A percentile compares a stretch with the other conserved stretches of the same genome.
phyloP scores from a whole-genome alignment of 192 early-diverging fungal species.

The Chytriomyces sp. region DNA sequence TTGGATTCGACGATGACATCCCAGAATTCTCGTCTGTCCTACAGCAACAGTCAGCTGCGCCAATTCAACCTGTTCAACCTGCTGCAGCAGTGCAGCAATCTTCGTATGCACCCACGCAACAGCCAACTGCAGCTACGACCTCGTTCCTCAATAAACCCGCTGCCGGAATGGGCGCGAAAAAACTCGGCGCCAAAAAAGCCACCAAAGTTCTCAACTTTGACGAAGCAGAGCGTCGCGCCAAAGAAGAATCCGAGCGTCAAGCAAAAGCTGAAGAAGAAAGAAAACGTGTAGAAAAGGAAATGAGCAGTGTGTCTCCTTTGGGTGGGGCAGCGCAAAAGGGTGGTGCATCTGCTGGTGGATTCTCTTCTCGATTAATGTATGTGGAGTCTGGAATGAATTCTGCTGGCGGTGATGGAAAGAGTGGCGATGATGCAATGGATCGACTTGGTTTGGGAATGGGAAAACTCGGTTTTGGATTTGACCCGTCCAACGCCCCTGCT shows the following conservation, averaged over 20 bases:
- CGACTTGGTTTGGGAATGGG: conserved; percentile 16
- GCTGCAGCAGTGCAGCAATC: not conserved
- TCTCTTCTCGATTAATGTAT: conserved; percentile 58
- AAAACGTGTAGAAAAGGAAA: conserved; percentile 42
- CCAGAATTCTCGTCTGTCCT: not conserved
- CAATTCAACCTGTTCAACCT: conserved; percentile 14
- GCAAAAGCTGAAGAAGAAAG: conserved; percentile 54
- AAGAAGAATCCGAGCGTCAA: conserved; percentile 76
- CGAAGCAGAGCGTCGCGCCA: conserved; percentile 85
- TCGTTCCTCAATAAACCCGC: not conserved
- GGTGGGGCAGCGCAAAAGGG: not conserved
- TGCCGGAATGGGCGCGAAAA: conserved; percentile 54
- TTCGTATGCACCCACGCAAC: not conserved
- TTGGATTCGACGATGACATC: not conserved
- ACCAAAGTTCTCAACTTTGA: conserved; percentile 86
- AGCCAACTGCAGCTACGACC: not conserved
- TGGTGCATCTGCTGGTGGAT: not conserved
- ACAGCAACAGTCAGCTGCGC: conserved; percentile 41
- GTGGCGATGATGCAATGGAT: conserved; percentile 33
- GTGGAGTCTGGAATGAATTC: conserved; percentile 29
- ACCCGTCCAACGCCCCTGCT: conserved; percentile 7
- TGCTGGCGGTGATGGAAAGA: conserved; percentile 19
- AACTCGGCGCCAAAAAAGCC: conserved; percentile 89
- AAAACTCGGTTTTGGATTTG: conserved; percentile 47
- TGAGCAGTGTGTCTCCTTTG: conserved; percentile 29